phyloP scores from a whole-genome alignment of 2,329 filamentous ascomycete genomes.

The Penicillium psychrosexuale region DNA sequence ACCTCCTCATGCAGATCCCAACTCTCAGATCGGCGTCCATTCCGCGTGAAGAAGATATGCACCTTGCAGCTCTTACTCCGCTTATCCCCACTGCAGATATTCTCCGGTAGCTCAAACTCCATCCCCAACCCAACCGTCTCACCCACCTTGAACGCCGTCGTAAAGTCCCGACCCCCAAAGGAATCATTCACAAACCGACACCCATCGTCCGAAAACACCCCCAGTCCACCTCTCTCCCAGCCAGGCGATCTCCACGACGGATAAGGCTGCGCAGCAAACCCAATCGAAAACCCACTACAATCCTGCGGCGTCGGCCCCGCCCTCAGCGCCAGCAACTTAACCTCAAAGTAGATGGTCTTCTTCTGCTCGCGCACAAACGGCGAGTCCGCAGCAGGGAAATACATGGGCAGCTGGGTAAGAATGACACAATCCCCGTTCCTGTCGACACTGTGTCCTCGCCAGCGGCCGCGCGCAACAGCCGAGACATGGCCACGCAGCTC shows the following conservation, averaged over 20 bases:
- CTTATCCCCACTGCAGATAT: constrained; percentile 34
- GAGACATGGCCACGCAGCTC: constrained; percentile 43
- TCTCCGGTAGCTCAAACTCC: constrained; percentile 45
- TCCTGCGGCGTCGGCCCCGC: constrained; percentile 27
- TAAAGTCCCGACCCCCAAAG: constrained; percentile 59
- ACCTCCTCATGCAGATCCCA: constrained; percentile 62
- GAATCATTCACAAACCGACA: constrained; percentile 61
- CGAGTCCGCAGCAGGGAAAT: constrained; percentile 52
- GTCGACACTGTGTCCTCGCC: constrained; percentile 45
- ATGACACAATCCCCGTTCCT: constrained; percentile 51
- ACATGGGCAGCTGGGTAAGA: constrained; percentile 55
- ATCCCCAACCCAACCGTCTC: constrained; percentile 61
- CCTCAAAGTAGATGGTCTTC: constrained; percentile 60
- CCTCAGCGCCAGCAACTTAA: constrained; percentile 49
- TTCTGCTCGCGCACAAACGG: constrained; percentile 45
- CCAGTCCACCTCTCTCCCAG: constrained; percentile 61
- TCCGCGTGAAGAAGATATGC: constrained; percentile 59
- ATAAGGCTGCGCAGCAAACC: constrained; percentile 60
- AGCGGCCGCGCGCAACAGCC: constrained; percentile 37
- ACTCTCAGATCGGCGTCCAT: constrained; percentile 50
- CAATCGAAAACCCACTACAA: constrained; percentile 56
- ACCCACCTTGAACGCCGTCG: constrained; percentile 49
- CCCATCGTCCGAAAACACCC: constrained; percentile 62
- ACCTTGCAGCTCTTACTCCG: constrained; percentile 37
- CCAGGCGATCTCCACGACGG: constrained; percentile 61